A percentile compares a stretch with the other conserved stretches of the same genome.
Conservation (phyloP, 768 basidiomycete species). For the Gloeostereum incarnatum region DNA sequence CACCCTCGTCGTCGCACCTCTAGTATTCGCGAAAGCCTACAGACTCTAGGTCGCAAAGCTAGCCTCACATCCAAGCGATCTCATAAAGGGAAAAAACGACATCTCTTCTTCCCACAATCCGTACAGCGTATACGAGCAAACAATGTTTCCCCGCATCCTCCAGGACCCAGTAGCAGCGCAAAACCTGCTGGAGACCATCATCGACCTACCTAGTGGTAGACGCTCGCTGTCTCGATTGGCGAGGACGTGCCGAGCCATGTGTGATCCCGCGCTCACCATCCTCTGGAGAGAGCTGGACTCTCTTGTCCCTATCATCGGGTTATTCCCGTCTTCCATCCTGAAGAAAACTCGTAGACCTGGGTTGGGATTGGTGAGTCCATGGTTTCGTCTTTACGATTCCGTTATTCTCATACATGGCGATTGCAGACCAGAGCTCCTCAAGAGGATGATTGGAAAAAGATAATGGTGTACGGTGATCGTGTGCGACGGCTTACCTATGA, state of each 20-base stretch:
- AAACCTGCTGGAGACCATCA: constrained; percentile 40
- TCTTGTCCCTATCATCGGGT: constrained; percentile 56
- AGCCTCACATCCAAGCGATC: constrained; percentile 7
- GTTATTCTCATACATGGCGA: not conserved
- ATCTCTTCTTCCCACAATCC: constrained; percentile 23
- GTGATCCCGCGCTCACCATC: constrained; percentile 59
- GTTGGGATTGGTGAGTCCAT: constrained; percentile 57
- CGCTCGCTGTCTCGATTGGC: constrained; percentile 63
- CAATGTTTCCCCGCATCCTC: constrained; percentile 44
- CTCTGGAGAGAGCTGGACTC: constrained; percentile 78
- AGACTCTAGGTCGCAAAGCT: constrained; percentile 6
- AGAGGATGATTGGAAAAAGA: constrained; percentile 58
- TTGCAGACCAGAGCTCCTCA: constrained; percentile 49
- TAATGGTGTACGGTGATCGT: constrained; percentile 59
- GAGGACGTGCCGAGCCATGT: constrained; percentile 66
- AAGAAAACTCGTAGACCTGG: constrained; percentile 67
- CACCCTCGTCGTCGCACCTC: constrained; percentile 23
- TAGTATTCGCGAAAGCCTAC: constrained; percentile 21
- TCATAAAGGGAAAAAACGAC: constrained; percentile 15
- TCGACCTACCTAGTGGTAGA: constrained; percentile 53
- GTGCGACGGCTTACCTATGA: constrained; percentile 64
- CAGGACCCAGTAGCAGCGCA: constrained; percentile 52
- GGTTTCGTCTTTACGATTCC: constrained; percentile 3
- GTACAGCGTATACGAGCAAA: constrained; percentile 39
- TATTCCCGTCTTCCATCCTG: constrained; percentile 61